phyloP scores from a whole-genome alignment of 306 rosid species.

The Corylus americana region DNA sequence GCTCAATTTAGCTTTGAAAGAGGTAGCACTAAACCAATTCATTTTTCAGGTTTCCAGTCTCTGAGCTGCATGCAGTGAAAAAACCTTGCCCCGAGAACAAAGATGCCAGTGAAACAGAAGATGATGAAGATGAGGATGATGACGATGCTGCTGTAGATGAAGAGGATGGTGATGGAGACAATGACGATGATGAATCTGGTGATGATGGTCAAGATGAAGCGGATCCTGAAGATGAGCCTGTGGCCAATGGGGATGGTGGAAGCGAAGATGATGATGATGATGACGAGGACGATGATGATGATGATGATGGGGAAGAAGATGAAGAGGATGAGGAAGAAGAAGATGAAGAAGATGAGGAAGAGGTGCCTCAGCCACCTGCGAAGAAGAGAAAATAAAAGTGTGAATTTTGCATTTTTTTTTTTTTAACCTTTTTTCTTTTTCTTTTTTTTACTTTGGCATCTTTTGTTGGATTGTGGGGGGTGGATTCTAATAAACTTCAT shows the following conservation, averaged over 20 bases:
- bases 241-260: constrained; percentile 58
- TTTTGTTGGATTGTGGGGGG: not conserved
- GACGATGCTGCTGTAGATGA: constrained; percentile 33
- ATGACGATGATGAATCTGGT: constrained; percentile 46
- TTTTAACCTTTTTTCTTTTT: not conserved
- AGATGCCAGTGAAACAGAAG: constrained; percentile 54
- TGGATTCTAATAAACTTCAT: constrained; percentile 6
- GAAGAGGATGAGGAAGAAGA: not conserved
- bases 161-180: constrained; percentile 48
- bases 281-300: constrained; percentile 24
- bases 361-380: constrained; percentile 48
- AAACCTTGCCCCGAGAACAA: constrained; percentile 45
- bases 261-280: constrained; percentile 54
- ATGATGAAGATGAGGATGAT: constrained; percentile 43
- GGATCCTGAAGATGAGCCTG: constrained; percentile 53
- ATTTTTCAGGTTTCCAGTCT: constrained; percentile 52
- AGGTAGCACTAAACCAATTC: not conserved
- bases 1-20: not conserved
- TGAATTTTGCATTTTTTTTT: not conserved
- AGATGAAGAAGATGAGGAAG: constrained; percentile 35
- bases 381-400: constrained; percentile 42
- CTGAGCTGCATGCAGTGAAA: constrained; percentile 32
- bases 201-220: constrained; percentile 51
- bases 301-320: not conserved
- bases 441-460: not conserved